Evolutionary conservation across 768 basidiomycete genomes (phyloP).

Genomic region (Russula lepida): DNA sequence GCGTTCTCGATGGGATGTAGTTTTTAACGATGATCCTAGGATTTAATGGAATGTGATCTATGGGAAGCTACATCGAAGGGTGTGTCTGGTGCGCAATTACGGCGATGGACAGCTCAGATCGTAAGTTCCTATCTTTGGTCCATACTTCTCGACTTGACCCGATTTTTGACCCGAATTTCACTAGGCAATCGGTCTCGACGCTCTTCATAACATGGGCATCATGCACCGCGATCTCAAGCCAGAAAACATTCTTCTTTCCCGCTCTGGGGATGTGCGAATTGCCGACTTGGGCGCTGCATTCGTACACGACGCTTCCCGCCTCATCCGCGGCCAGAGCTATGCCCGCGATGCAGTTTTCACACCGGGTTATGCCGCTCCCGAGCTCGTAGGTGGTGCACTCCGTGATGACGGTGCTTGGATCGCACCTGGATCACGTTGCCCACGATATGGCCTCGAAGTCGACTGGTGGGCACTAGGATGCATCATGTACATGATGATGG

Average conservation of each 20-base stretch:
- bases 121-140: constrained; percentile 13
- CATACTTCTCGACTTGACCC: no score
- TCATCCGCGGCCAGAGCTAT: constrained; percentile 15
- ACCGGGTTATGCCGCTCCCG: constrained; percentile 18
- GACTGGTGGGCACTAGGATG: constrained; percentile 23
- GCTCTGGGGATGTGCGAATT: constrained; percentile 18
- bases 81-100: not conserved
- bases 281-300: constrained; percentile 20
- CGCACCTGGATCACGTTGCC: constrained; percentile 4
- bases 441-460: constrained; percentile 18
- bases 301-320: constrained; percentile 16
- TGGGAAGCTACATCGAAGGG: constrained; percentile 14
- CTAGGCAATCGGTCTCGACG: constrained; percentile 17
- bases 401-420: constrained; percentile 16
- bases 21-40: constrained; percentile 4
- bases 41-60: constrained; percentile 21
- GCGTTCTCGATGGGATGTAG: not conserved
- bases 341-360: constrained; percentile 18
- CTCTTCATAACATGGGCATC: constrained; percentile 21
- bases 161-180: not conserved
- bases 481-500: constrained; percentile 19
- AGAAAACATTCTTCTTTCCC: constrained; percentile 20
- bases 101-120: constrained; percentile 20
- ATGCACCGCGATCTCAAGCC: constrained; percentile 22
- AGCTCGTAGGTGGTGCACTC: constrained; percentile 12